phyloP scores from a whole-genome alignment of 2,329 filamentous ascomycete genomes.

The Chrysoporthe cubensis region DNA sequence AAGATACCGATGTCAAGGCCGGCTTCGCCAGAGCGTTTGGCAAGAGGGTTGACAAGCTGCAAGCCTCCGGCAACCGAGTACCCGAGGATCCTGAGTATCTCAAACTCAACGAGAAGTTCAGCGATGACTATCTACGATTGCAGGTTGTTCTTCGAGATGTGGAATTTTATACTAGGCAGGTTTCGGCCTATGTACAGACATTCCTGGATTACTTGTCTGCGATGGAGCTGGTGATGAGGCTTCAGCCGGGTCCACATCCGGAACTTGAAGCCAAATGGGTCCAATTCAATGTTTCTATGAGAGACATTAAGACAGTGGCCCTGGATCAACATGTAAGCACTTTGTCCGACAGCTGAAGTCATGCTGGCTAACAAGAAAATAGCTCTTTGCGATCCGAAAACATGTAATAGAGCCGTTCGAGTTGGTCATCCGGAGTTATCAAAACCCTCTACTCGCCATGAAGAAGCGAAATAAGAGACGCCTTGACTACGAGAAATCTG shows the following conservation, averaged over 20 bases:
- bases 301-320: constrained; percentile 81
- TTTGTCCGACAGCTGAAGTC: neutral
- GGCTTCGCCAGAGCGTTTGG: constrained; percentile 88
- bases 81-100: constrained; percentile 83
- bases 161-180: constrained; percentile 87
- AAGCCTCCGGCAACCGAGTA: constrained; percentile 63
- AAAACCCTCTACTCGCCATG: constrained; percentile 85
- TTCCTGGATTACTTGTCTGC: constrained; percentile 80
- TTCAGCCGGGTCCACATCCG: constrained; percentile 72
- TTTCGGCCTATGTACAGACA: constrained; percentile 77
- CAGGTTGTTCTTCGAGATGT: constrained; percentile 93
- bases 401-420: constrained; percentile 74
- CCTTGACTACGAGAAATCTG: constrained; percentile 82
- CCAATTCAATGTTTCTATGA: constrained; percentile 83
- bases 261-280: constrained; percentile 95
- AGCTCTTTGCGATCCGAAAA: constrained; percentile 71
- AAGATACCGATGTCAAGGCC: constrained; percentile 85
- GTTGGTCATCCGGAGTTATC: constrained; percentile 57
- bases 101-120: constrained; percentile 82
- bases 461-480: constrained; percentile 94
- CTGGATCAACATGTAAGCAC: constrained; percentile 79
- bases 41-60: constrained; percentile 81
- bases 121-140: constrained; percentile 87
- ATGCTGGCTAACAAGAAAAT: constrained; percentile 33
- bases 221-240: constrained; percentile 79